phyloP scores from a whole-genome alignment of 805 yeast genomes.

The Candida ulmi region DNA sequence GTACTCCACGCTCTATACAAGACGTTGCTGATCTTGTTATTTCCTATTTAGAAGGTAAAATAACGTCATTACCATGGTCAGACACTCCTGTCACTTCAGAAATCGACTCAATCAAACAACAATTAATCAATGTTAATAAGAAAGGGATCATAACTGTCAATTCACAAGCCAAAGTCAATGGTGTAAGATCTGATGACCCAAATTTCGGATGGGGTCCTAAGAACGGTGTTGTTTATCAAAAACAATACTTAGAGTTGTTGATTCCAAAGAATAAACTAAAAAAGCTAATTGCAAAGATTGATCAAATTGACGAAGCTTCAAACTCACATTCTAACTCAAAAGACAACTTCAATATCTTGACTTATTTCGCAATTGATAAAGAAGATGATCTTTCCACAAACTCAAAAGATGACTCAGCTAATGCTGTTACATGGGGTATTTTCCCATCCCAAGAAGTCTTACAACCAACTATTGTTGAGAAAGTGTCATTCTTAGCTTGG shows the following conservation, averaged over 20 bases:
- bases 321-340: constrained; percentile 15
- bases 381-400: constrained; percentile 59
- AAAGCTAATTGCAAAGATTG: constrained; percentile 38
- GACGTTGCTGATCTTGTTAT: constrained; percentile 64
- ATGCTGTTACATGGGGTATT: constrained; percentile 98
- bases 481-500: constrained; percentile 91
- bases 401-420: constrained; percentile 64
- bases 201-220: constrained; percentile 93
- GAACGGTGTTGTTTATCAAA: constrained; percentile 90
- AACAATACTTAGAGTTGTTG: constrained; percentile 85
- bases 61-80: constrained; percentile 86
- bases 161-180: constrained; percentile 92
- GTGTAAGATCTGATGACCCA: constrained; percentile 62
- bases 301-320: constrained; percentile 34
- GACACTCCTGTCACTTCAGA: constrained; percentile 85
- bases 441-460: constrained; percentile 93
- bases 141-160: constrained; percentile 76
- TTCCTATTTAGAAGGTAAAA: constrained; percentile 63
- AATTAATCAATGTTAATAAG: constrained; percentile 58
- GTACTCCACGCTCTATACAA: constrained; percentile 54
- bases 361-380: constrained; percentile 71
- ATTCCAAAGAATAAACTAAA: constrained; percentile 48
- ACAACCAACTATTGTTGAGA: constrained; percentile 95
- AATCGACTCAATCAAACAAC: constrained; percentile 52
- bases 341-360: constrained; percentile 45